Evolutionary conservation across 2,329 filamentous ascomycete genomes (phyloP), one percentile per base, ranked within the genome.

Genomic region (Claviceps sp.): DNA sequence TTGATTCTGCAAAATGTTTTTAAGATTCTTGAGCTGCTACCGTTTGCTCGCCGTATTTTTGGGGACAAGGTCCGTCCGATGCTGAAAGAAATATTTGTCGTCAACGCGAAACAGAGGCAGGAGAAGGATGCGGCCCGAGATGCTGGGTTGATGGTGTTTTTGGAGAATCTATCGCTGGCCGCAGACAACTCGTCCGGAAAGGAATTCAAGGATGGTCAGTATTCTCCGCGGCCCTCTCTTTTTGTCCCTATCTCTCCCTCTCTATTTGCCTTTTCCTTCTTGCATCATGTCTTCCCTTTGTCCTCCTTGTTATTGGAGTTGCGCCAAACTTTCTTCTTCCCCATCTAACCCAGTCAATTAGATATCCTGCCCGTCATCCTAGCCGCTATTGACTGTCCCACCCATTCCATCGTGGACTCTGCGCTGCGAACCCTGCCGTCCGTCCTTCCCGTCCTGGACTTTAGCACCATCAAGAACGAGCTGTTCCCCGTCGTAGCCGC

Each of bases 401-500:
- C 90, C 0, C 93, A 95, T 59, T 85, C 86, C 1, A 75, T 98
- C 16, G 86, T 96, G 0, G 93, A 97, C 67, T 85, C 87, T 4
- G 84, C 89, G 2, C 73, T 98, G 14, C 79, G 85, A 48, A 87
- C 84, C 30, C 70, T 98, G 5, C 84, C 89, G 2, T 75, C 81
- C 1, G 79, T 96, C n/a, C 71, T 97, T 5, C 88, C 89, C 0
- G 81, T 93, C 2, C 80, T 98, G 7, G 93, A 98, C 67, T 97
- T 96, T 59, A 94, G 85, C 58, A 97, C 91, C 0, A 90, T 96
- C 61, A 98, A 97, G 68, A 93, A 95, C 60, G 91, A 97, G 56
- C 77, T 98, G 1, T 98, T 98, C 65, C 93, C 93, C 0, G 83
- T 95, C 1, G 87, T 98, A 56, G 88, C 91, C 1, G 72, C 77